Conservation (phyloP, 768 basidiomycete genomes). For the Sistotremastrum suecicum region DNA sequence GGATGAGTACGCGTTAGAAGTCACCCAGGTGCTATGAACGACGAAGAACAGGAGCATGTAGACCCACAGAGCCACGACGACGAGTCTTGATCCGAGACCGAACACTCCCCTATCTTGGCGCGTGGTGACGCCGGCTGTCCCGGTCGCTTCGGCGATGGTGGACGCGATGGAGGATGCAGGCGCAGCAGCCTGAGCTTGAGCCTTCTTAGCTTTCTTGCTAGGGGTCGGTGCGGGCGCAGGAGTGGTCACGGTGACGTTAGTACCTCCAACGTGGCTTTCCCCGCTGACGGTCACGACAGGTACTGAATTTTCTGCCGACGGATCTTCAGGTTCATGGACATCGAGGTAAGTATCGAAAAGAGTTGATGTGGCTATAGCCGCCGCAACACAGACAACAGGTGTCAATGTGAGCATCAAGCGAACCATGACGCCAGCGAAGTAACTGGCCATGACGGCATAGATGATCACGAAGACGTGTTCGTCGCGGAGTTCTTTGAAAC, state of each 20-base stretch:
- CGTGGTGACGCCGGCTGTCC: conserved; percentile 14
- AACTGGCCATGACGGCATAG: conserved; percentile 89
- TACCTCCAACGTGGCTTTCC: conserved; percentile 14
- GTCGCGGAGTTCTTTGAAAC: conserved; percentile 88
- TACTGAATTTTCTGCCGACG: conserved; percentile 4
- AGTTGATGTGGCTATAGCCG: conserved; percentile 81
- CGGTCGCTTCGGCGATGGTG: conserved; percentile 21
- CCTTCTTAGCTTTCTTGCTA: conserved; percentile 37
- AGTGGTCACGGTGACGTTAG: conserved; percentile 12
- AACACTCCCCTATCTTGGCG: conserved; percentile 50
- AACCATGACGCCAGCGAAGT: conserved; percentile 99
- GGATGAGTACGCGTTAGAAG: conserved; percentile 88
- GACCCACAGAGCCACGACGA: conserved; percentile 60
- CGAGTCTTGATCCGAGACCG: conserved; percentile 69
- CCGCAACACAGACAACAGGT: conserved; percentile 88
- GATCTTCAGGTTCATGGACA: conserved; percentile 48
- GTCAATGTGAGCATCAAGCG: conserved; percentile 96
- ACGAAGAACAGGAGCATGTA: conserved; percentile 83
- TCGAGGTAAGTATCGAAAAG: conserved; percentile 87
- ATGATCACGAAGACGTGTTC: conserved; percentile 98
- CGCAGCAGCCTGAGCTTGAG: conserved; percentile 33
- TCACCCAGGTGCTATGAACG: conserved; percentile 94
- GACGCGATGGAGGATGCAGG: conserved; percentile 12
- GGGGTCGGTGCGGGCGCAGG: conserved; percentile 19
- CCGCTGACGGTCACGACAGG: conserved; percentile 18